Conservation (phyloP, 225 moss, liverwort and hornwort genomes). For the Bryum argenteum region DNA sequence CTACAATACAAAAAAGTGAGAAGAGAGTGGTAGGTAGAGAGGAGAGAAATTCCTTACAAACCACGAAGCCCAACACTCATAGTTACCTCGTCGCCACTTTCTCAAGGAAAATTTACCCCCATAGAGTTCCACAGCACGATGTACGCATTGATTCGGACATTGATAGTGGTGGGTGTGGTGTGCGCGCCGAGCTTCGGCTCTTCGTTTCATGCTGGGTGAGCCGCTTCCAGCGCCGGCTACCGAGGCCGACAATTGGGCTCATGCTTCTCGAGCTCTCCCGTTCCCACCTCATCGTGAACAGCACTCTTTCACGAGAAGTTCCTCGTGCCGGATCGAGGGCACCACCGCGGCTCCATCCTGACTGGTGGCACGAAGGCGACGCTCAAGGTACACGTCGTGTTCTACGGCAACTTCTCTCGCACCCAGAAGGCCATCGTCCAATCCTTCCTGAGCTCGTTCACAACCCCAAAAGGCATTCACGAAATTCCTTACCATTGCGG, state of each 20-base stretch:
- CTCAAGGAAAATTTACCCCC: too few species aligned
- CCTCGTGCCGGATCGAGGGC: constrained; percentile 30
- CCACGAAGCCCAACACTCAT: too few species aligned
- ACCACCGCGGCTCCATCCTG: constrained; percentile 40
- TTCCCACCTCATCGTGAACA: constrained; percentile 33
- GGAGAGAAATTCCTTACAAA: too few species aligned
- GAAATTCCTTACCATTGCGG: constrained; percentile 40
- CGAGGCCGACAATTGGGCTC: constrained; percentile 39
- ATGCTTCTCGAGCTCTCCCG: constrained; percentile 43
- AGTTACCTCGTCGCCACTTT: too few species aligned
- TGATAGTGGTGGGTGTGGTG: constrained; percentile 39
- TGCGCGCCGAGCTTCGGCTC: constrained; percentile 32
- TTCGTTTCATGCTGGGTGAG: not conserved
- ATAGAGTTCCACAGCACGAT: constrained; percentile 30
- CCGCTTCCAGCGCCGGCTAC: constrained; percentile 26
- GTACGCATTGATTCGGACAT: constrained; percentile 35
- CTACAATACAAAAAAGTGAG: too few species aligned
- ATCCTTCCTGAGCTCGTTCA: constrained; percentile 41
- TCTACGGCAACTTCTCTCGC: constrained; percentile 34
- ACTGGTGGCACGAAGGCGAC: constrained; percentile 27
- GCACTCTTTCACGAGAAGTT: constrained; percentile 17
- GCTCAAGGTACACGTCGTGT: constrained; percentile 44
- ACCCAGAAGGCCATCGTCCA: constrained; percentile 30
- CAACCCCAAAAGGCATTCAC: constrained; percentile 19
- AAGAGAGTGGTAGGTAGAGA: too few species aligned